Evolutionary conservation across 139 green algal species (phyloP), one percentile per base, ranked within the genome.

Genomic region (Micromonas pusilla): DNA sequence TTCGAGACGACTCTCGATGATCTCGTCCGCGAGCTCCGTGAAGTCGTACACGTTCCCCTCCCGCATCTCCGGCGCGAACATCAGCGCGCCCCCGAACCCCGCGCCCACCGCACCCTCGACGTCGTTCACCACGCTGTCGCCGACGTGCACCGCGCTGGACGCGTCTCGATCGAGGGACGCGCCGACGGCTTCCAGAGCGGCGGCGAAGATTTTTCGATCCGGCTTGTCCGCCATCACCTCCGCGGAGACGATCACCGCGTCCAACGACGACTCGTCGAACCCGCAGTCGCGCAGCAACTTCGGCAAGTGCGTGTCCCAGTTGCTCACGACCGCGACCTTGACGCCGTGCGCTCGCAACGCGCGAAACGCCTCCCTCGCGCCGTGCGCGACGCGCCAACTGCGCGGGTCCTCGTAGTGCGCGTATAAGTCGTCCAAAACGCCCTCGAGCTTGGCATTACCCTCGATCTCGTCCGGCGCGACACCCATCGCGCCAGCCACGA

Each of bases 231-330:
- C 20, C 21, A n/a, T 39, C 19, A 23, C 21, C 20, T 39, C 30
- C 37, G 68, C 68, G 37, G 37, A 64, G 1, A 60, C 37, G 68
- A 63, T 21, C 21, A 75, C 36, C 0, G 68, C 37, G 68, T 75
- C 68, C 34, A 75, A 16, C 45, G 16, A 57, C 9, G 45, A 57
- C 25, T 63, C 37, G 36, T 62, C 68, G 33, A 75, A 34, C 34
- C 36, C 38, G 2, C 52, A 26, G 31, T 38, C 23, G 28, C 53
- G 20, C 23, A 75, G 38, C 37, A 75, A 36, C 13, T 62, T 39
- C 4, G 68, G 68, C 25, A 75, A 34, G 21, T 36, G 36, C 20
- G n/a, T 39, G 68, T 75, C 68, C 68, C 68, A 75, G 30, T 75
- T 75, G 68, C 21, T 38, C 3, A 39, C 26, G 26, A 75, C 68